Conservation (phyloP, 225 moss, liverwort and hornwort genomes). For the Polytrichum commune region DNA sequence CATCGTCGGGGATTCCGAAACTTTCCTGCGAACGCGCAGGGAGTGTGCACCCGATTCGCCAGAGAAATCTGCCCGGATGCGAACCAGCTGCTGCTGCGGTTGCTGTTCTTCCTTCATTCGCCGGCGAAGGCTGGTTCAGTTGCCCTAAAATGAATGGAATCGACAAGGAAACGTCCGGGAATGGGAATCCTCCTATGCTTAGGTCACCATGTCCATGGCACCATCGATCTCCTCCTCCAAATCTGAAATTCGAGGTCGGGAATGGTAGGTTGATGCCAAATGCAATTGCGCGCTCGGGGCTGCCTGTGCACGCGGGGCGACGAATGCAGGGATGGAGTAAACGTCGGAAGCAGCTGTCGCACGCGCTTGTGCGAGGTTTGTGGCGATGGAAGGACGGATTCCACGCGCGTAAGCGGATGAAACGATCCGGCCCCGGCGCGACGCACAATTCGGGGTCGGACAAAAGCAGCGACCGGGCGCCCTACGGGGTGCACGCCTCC, state of each 20-base stretch:
- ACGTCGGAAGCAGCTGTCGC: constrained; percentile 52
- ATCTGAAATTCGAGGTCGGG: constrained; percentile 29
- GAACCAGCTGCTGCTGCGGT: constrained; percentile 1
- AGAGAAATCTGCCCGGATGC: background rate
- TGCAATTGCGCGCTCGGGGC: constrained; percentile 8
- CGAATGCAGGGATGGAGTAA: constrained; percentile 48
- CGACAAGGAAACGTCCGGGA: constrained; percentile 7
- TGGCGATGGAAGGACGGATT: constrained; percentile 62
- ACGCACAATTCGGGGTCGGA: constrained; percentile 48
- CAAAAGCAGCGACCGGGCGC: constrained; percentile 52
- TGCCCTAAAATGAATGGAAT: constrained; percentile 7
- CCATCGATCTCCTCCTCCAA: background rate
- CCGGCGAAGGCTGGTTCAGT: constrained; percentile 26
- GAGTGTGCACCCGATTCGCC: constrained; percentile 8
- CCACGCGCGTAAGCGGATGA: constrained; percentile 56
- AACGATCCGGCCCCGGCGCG: constrained; percentile 42
- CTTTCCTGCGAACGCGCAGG: constrained; percentile 8
- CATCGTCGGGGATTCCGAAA: constrained; percentile 10
- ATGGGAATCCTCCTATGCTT: too few relatives aligned
- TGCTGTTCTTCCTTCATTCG: constrained; percentile 9
- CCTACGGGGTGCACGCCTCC: constrained; percentile 42
- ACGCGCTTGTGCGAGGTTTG: constrained; percentile 49
- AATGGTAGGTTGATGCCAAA: constrained; percentile 9
- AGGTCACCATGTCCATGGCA: background rate
- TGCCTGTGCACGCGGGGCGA: constrained; percentile 16